Conservation (phyloP, 2,329 filamentous ascomycete species). For the Diaporthe vaccinii region DNA sequence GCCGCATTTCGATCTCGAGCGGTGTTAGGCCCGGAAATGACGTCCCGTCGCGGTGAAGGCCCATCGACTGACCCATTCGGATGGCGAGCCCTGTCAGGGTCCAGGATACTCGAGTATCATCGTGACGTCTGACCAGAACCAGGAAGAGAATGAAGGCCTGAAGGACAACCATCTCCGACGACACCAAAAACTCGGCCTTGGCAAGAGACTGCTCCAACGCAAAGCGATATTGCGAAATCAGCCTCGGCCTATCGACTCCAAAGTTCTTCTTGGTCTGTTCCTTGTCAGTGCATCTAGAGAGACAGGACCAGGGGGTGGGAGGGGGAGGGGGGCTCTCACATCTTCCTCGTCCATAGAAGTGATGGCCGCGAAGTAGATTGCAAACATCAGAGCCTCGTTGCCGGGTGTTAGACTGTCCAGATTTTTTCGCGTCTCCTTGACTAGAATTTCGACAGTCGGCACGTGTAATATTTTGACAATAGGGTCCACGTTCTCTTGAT, state of each 20-base stretch:
- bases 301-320: not conserved
- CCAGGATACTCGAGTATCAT: constrained; percentile 70
- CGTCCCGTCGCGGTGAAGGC: constrained; percentile 70
- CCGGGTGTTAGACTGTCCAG: constrained; percentile 68
- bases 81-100: constrained; percentile 74
- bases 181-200: constrained; percentile 71
- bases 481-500: constrained; percentile 80
- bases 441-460: constrained; percentile 72
- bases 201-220: constrained; percentile 72
- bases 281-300: not conserved
- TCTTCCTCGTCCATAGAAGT: constrained; percentile 72
- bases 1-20: constrained; percentile 73
- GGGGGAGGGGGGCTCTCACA: constrained; percentile 53
- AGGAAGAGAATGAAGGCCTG: constrained; percentile 74
- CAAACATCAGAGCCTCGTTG: constrained; percentile 74
- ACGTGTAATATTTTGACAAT: constrained; percentile 79
- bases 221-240: constrained; percentile 63
- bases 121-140: constrained; percentile 64
- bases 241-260: constrained; percentile 61
- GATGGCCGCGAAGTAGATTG: constrained; percentile 71
- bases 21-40: constrained; percentile 66
- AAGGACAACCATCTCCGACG: constrained; percentile 69
- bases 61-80: constrained; percentile 66
- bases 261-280: constrained; percentile 65
- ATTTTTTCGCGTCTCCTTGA: constrained; percentile 72